These are phyloP conservation scores for Monoraphidium neglectum DNA, from an alignment of 139 green algal species.

Conservation along the genomic window DNA sequence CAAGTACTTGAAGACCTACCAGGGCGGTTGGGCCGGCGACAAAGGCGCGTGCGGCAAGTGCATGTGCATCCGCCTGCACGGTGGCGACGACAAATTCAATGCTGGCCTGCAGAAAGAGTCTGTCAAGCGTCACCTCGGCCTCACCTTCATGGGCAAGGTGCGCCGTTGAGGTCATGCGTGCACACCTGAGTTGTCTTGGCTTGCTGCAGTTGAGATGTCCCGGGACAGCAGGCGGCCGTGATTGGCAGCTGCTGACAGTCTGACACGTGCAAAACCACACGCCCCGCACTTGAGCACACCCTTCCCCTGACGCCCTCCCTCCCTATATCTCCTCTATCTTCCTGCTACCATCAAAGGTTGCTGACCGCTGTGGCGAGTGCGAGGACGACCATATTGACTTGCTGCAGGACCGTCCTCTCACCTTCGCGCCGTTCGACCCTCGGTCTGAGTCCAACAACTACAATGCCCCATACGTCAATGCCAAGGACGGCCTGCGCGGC, in stretches of 20 bases:
- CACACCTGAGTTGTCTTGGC: no score
- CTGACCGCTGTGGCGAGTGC: constrained; percentile 28
- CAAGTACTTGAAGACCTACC: constrained; percentile 35
- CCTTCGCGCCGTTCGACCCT: constrained; percentile 24
- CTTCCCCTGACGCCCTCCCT: no score
- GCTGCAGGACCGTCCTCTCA: constrained; percentile 30
- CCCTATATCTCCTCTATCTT: no score
- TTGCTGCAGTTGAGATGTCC: no score
- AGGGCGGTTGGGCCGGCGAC: constrained; percentile 26
- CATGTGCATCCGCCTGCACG: constrained; percentile 36
- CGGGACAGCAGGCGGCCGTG: no score
- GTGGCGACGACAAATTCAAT: constrained; percentile 24
- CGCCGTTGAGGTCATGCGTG: no score
- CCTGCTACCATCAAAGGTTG: no score
- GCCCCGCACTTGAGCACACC: no score
- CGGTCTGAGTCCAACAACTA: neutral
- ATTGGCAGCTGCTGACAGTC: no score
- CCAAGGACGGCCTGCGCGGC: constrained; percentile 25
- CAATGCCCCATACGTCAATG: constrained; percentile 21
- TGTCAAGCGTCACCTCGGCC: neutral
- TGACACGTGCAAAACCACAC: no score
- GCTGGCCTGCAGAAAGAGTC: constrained; percentile 20
- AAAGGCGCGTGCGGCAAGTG: constrained; percentile 24
- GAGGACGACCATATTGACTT: constrained; percentile 37
- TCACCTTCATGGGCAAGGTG: constrained; percentile 31